Percentiles rank a stretch among this genome's conserved stretches.
Conservation (phyloP, 768 basidiomycete genomes). For the Trametes villosa region DNA sequence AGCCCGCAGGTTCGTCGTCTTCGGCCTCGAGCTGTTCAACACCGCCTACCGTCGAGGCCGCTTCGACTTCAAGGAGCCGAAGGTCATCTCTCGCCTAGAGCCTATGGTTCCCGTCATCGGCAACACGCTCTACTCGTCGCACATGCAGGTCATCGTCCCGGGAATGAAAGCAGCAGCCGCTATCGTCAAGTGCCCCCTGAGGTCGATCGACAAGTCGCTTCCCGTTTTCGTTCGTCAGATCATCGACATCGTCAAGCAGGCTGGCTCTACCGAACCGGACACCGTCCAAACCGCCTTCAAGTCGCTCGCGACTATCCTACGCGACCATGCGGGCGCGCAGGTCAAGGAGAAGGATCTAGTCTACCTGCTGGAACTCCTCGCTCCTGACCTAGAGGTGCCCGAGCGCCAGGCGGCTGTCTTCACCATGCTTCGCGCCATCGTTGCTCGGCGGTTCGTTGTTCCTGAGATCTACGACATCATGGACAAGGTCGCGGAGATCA, state of each 20-base stretch:
- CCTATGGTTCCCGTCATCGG: constrained; percentile 87
- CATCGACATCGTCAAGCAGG: constrained; percentile 77
- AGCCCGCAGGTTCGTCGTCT: constrained; percentile 73
- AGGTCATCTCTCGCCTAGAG: constrained; percentile 82
- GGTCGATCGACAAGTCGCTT: constrained; percentile 71
- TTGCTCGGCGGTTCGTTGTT: constrained; percentile 88
- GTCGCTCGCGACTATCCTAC: constrained; percentile 83
- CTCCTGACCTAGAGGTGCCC: constrained; percentile 91
- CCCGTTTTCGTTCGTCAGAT: constrained; percentile 86
- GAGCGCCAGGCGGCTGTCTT: constrained; percentile 86
- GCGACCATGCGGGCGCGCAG: constrained; percentile 81
- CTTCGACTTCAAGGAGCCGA: constrained; percentile 79
- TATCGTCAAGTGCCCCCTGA: constrained; percentile 83
- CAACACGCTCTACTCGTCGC: constrained; percentile 87
- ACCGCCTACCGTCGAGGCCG: constrained; percentile 84
- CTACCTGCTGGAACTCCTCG: constrained; percentile 82
- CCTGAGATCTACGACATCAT: constrained; percentile 98
- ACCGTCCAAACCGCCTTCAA: constrained; percentile 87
- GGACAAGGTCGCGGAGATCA: constrained; percentile 88
- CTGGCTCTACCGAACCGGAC: constrained; percentile 89
- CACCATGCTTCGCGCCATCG: constrained; percentile 85
- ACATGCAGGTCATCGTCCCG: constrained; percentile 70
- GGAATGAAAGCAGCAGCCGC: constrained; percentile 81
- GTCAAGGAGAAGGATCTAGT: constrained; percentile 90
- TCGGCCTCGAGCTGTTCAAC: constrained; percentile 90